Percentiles rank a stretch among this genome's conserved stretches.
Evolutionary conservation across 1,284 basidiomycete genomes (phyloP).

Genomic region (Rugosomyces carneus): DNA sequence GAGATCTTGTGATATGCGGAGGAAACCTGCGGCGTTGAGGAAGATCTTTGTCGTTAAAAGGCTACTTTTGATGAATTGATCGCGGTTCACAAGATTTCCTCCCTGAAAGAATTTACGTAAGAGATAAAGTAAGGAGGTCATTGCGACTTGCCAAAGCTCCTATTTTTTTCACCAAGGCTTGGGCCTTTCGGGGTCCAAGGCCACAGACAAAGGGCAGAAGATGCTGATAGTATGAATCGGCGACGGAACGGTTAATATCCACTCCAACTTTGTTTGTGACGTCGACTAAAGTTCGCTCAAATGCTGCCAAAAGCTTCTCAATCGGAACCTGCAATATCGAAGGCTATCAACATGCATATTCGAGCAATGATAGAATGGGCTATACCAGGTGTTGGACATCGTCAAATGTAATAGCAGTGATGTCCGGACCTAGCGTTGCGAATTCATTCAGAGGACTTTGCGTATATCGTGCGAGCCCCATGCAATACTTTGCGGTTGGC

Average conservation of each 20-base stretch:
- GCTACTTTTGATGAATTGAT: slow-evolving; percentile 76
- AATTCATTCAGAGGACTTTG: slow-evolving; percentile 96
- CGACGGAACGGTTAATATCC: slow-evolving; percentile 90
- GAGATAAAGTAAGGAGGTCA: background rate
- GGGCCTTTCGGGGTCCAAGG: slow-evolving; percentile 92
- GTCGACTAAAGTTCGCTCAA: slow-evolving; percentile 89
- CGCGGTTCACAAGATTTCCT: slow-evolving; percentile 79
- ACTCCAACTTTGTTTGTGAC: slow-evolving; percentile 90
- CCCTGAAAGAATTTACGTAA: slow-evolving; percentile 45
- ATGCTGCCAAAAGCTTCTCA: slow-evolving; percentile 77
- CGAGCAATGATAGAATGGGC: slow-evolving; percentile 11
- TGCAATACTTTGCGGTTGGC: slow-evolving; percentile 85
- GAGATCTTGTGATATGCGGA: slow-evolving; percentile 76
- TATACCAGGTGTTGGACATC: slow-evolving; percentile 84
- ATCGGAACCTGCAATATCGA: slow-evolving; percentile 58
- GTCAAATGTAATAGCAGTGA: slow-evolving; percentile 76
- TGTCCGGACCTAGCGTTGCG: slow-evolving; percentile 79
- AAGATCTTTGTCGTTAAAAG: slow-evolving; percentile 84
- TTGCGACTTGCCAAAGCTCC: slow-evolving; percentile 51
- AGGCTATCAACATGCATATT: slow-evolving; percentile 5
- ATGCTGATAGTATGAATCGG: slow-evolving; percentile 82
- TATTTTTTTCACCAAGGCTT: slow-evolving; percentile 81
- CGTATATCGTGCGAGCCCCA: slow-evolving; percentile 89
- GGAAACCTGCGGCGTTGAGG: slow-evolving; percentile 86
- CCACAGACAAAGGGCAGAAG: slow-evolving; percentile 91